Percentiles rank a stretch among this genome's conserved stretches.
These are phyloP conservation scores for Auricularia heimuer DNA, from an alignment of 768 basidiomycete genomes.

Conservation along the genomic window DNA sequence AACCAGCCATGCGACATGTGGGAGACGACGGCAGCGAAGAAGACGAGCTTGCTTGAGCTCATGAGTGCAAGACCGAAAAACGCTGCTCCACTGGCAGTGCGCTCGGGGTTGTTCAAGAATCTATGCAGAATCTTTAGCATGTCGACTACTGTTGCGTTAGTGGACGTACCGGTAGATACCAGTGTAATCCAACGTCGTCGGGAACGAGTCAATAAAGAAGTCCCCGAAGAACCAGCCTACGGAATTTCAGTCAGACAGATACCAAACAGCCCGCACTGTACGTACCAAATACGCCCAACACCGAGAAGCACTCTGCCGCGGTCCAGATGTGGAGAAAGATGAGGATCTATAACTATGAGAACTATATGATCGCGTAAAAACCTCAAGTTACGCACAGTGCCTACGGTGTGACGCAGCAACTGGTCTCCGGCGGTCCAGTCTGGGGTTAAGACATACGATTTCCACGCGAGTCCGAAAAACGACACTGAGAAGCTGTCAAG, in stretches of 20 bases:
- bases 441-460: constrained; percentile 71
- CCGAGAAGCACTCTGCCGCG: constrained; percentile 81
- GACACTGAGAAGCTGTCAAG: constrained; percentile 45
- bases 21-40: constrained; percentile 71
- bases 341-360: constrained; percentile 42
- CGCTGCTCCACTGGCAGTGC: constrained; percentile 84
- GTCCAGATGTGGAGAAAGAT: constrained; percentile 89
- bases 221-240: constrained; percentile 97
- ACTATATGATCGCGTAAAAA: background rate
- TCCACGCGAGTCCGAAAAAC: constrained; percentile 77
- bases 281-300: constrained; percentile 84
- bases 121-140: constrained; percentile 25
- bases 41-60: constrained; percentile 86
- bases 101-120: constrained; percentile 89
- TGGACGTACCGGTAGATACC: constrained; percentile 83
- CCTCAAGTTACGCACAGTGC: constrained; percentile 46
- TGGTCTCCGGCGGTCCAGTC: constrained; percentile 86
- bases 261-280: background rate
- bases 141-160: background rate
- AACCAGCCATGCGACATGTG: constrained; percentile 96
- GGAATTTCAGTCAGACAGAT: constrained; percentile 1
- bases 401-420: constrained; percentile 80
- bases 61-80: constrained; percentile 91
- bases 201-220: constrained; percentile 93
- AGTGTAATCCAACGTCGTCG: constrained; percentile 83